Evolutionary conservation across 148 eudicot genomes (phyloP).

Genomic region (Cornus florida): DNA sequence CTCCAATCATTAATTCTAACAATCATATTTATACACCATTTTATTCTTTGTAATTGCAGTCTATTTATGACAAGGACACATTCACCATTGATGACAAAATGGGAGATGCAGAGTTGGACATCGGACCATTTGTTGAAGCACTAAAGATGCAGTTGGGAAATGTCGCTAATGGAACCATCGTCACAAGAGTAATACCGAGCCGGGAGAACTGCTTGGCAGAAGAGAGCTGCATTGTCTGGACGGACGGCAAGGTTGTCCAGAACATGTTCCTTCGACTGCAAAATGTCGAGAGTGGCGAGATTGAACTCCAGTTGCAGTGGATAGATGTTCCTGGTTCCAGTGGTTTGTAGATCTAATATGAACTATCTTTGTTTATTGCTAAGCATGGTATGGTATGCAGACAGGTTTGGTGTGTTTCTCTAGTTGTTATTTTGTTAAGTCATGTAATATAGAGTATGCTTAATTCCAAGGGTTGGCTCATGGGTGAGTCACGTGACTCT

Average conservation of each 20-base stretch:
- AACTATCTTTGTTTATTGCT: too few species aligned
- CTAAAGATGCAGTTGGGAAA: slow-evolving; percentile 18
- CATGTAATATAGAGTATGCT: too few species aligned
- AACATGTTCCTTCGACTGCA: slow-evolving; percentile 48
- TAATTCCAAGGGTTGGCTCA: neutral
- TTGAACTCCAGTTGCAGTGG: slow-evolving; percentile 56
- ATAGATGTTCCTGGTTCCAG: slow-evolving; percentile 37
- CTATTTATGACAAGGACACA: slow-evolving; percentile 49
- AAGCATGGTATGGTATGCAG: too few species aligned
- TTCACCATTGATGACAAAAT: slow-evolving; percentile 50
- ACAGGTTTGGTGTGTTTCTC: too few species aligned
- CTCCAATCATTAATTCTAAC: too few species aligned
- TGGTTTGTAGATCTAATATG: neutral
- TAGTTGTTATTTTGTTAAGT: too few species aligned
- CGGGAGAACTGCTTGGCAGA: slow-evolving; percentile 44
- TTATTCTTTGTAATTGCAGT: slow-evolving; percentile 20
- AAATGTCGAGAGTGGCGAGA: slow-evolving; percentile 44
- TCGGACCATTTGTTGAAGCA: slow-evolving; percentile 35
- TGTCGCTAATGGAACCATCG: slow-evolving; percentile 33
- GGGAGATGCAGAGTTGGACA: slow-evolving; percentile 57
- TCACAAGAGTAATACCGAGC: slow-evolving; percentile 36
- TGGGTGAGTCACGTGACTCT: too few species aligned
- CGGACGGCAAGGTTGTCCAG: slow-evolving; percentile 54
- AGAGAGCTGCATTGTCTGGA: slow-evolving; percentile 44
- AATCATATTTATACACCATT: neutral